phyloP scores from a whole-genome alignment of 768 basidiomycete species.

The Phylloporus scabripes region DNA sequence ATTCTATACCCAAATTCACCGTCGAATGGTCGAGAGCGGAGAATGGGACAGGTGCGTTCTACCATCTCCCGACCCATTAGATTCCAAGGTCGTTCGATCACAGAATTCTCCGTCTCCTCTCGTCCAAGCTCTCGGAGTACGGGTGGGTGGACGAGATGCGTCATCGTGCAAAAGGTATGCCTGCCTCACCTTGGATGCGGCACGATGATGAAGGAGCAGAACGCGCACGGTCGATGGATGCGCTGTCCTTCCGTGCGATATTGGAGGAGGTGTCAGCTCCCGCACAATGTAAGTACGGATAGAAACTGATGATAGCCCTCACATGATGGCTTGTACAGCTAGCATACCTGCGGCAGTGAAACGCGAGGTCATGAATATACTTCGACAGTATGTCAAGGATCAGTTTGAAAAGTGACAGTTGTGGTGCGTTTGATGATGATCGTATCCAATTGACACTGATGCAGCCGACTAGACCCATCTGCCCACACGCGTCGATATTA shows the following conservation, averaged over 20 bases:
- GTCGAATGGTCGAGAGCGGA: not conserved
- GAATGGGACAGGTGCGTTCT: not conserved
- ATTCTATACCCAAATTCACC: not conserved
- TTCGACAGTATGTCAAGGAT: not conserved
- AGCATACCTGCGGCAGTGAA: not conserved
- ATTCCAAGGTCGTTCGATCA: not conserved
- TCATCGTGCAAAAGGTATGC: not conserved
- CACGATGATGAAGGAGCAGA: not conserved
- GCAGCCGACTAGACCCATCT: too few relatives aligned
- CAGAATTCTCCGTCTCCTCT: not conserved
- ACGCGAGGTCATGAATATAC: not conserved
- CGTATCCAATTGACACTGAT: not conserved
- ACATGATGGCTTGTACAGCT: not conserved
- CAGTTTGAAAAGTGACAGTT: not conserved
- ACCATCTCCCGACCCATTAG: not conserved
- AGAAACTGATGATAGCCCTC: not conserved
- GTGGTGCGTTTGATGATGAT: not conserved
- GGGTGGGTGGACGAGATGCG: not conserved
- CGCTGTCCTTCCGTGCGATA: not conserved
- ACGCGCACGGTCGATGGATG: not conserved
- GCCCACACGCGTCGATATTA: not conserved
- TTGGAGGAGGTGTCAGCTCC: not conserved
- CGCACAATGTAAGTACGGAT: not conserved
- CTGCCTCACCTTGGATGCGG: not conserved
- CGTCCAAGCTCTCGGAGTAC: not conserved